Base-by-base conservation (phyloP, 805 yeast species). In the Scheffersomyces stipitis region DNA sequence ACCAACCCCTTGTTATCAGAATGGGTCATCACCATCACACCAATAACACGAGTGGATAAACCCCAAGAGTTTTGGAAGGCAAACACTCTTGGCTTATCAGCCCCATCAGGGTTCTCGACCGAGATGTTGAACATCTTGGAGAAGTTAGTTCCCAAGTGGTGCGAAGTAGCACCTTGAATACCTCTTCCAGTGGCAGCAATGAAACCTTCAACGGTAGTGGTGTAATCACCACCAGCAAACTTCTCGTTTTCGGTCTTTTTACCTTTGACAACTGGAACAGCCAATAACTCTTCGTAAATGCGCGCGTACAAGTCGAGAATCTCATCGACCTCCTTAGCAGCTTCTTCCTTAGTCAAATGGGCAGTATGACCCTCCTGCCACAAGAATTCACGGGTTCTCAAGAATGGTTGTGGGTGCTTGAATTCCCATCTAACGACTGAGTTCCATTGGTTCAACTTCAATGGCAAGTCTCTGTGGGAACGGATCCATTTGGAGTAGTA, bases 341-440 rank as follows among this genome's bases (percentile, higher is more conserved):
- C 96, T 43, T 78, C 93, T 44, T 81, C 86, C 47, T 72, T 66
- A 38, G 95, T 85, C 58, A 95, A 76, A 64, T 87, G 96, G 37
- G 96, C 99, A 34, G 99, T 93, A 73, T 93, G 99, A 54, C 99
- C 99, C 73, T 93, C 99, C 73, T 93, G 99, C 99, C 99, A 93
- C 66, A 93, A 75, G 71, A 93, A 93, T 71, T 93, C 99, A 73
- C 99, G 85, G 10, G 99, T 95, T 78, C 99, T 86, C 61, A 93
- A 72, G 69, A 93, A 93, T 34, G 99, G 99, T 72, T 93, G 99
- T 40, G 99, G 99, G 67, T 93, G 98, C 75, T 93, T 93, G 73
- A 93, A 93, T 71, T 93, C 99, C 99, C 99, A 93, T 75, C 99
- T 85, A 34, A 93, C 99, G 30, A 93, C 99, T 14, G 97, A 90